Evolutionary conservation across 2,329 filamentous ascomycete genomes (phyloP).

Genomic region (Hypoxylon sp.): DNA sequence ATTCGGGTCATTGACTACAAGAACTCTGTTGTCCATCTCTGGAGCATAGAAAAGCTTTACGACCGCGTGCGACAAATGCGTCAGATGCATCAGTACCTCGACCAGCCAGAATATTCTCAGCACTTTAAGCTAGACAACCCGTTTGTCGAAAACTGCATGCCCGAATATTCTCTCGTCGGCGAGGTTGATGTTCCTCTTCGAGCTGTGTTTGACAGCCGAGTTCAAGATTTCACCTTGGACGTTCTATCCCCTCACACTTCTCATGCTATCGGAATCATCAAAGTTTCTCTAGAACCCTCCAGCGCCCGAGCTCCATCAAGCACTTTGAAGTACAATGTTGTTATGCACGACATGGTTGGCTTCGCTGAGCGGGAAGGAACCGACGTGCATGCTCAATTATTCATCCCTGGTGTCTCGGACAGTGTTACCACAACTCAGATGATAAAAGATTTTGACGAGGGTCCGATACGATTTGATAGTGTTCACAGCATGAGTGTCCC

Average conservation of each 20-base stretch:
- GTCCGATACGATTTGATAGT: constrained; percentile 93
- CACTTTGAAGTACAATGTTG: constrained; percentile 97
- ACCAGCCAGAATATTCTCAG: constrained; percentile 93
- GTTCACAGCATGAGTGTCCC: constrained; percentile 98
- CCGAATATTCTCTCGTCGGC: constrained; percentile 91
- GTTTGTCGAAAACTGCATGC: constrained; percentile 91
- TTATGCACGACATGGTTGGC: constrained; percentile 95
- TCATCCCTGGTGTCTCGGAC: constrained; percentile 90
- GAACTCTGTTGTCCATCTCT: constrained; percentile 87
- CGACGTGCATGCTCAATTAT: constrained; percentile 96
- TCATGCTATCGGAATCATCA: constrained; percentile 90
- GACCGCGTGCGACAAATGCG: constrained; percentile 92
- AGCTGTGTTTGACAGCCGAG: constrained; percentile 93
- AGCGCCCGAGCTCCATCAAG: constrained; percentile 92
- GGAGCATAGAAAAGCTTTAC: constrained; percentile 94
- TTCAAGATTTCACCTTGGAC: constrained; percentile 94
- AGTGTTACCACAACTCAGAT: constrained; percentile 96
- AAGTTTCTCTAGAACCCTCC: constrained; percentile 92
- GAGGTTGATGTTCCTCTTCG: constrained; percentile 93
- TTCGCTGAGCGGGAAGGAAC: constrained; percentile 97
- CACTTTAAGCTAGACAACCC: constrained; percentile 95
- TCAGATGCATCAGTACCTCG: constrained; percentile 96
- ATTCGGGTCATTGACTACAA: constrained; percentile 93
- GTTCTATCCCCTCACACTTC: constrained; percentile 93
- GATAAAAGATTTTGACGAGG: constrained; percentile 94